These are phyloP conservation scores for Tylopilus felleus DNA, from an alignment of 768 basidiomycete species.

Conservation along the genomic window DNA sequence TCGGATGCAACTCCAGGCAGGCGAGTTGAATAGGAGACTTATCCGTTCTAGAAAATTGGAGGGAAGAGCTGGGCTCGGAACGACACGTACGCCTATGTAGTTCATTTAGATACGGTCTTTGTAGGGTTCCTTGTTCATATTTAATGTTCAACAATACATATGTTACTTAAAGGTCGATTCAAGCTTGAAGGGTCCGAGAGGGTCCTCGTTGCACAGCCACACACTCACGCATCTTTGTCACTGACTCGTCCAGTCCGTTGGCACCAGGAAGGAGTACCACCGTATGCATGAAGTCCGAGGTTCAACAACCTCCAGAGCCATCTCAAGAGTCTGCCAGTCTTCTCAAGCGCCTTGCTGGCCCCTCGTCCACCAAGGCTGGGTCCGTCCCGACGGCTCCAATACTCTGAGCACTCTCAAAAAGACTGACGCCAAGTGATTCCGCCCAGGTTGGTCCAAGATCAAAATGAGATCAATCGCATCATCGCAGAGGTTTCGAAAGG, in stretches of 20 bases:
- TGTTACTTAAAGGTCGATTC: too few species aligned
- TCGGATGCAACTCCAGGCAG: conserved; percentile 7
- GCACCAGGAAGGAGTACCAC: neutral
- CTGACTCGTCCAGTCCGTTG: neutral
- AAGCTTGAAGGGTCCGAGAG: too few species aligned
- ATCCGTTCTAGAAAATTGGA: neutral
- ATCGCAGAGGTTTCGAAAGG: conserved; percentile 92
- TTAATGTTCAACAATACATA: neutral
- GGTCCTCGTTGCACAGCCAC: neutral
- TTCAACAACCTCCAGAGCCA: conserved; percentile 27
- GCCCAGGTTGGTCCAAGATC: conserved; percentile 65
- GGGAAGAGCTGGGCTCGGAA: conserved; percentile 13
- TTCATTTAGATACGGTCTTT: neutral
- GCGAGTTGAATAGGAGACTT: neutral
- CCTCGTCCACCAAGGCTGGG: conserved; percentile 89
- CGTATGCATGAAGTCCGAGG: conserved; percentile 20
- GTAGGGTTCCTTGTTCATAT: neutral
- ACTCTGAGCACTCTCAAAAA: neutral
- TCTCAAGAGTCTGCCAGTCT: conserved; percentile 71
- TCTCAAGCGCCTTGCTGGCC: conserved; percentile 78
- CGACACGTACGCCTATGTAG: neutral
- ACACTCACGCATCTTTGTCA: neutral
- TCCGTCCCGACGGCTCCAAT: conserved; percentile 33
- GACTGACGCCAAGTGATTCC: conserved; percentile 10
- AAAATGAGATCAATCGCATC: conserved; percentile 80